Base-by-base conservation (phyloP, 805 yeast genomes). In the Ogataea degrootiae region DNA sequence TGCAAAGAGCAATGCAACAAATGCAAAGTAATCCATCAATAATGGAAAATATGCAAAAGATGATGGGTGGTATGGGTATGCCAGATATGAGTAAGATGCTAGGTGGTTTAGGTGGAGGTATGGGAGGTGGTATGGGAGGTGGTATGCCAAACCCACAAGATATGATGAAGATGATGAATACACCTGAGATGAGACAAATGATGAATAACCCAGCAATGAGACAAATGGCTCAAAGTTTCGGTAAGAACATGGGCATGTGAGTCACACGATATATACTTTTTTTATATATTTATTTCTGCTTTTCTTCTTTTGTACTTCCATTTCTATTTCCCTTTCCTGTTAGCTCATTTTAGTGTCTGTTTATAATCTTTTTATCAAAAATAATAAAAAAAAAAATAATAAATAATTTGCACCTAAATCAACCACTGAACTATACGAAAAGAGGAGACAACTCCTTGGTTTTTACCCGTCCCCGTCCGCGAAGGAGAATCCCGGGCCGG, bases 131-230 rank as follows among this genome's bases (percentile, higher is more conserved):
- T 55, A 62, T 41, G 62, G 50, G 48, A 5, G 58, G 59, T 12
- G 69, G 67, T 17, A 74, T 75, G 70, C 81, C 81, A 19, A 67
- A 65, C 54, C 68, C 69, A 50, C 68, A 70, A 49, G 76, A 75
- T 36, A 73, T 75, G 77, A 73, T 72, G 66, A 55, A 59, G 48
- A 64, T 62, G 67, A 66, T 61, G 65, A 52, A 57, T 45, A 54
- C 60, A 21, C 62, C 62, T 5, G 60, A 59, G 48, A 75, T 80
- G 77, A 76, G 73, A 52, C 74, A 73, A 47, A 60, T 82, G 65
- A 80, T 80, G 77, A 79, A 77, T 59, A 83, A 83, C 58, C 91
- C 91, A 34, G 80, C 82, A 76, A 82, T 84, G 86, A 80, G 77
- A 57, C 75, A 75, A 53, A 79, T 85, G 86, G 82, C 83, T 77